Evolutionary conservation across 2,329 filamentous ascomycete species (phyloP), one percentile per base, ranked within the genome.

Genomic region (Coniochaeta hoffmannii): DNA sequence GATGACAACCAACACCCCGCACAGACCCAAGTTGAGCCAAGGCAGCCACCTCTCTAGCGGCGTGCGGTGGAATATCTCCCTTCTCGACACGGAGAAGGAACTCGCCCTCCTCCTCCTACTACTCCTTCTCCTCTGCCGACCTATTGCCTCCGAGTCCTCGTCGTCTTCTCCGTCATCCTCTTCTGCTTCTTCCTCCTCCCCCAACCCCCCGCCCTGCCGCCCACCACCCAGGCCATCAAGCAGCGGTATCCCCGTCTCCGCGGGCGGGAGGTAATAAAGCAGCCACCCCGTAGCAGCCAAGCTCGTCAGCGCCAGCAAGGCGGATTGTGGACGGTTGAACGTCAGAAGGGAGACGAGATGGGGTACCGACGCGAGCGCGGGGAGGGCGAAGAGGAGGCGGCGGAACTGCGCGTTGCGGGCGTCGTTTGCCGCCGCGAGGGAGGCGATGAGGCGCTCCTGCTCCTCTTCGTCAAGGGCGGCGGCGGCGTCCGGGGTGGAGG

Each of bases 381-480:
- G 84, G n/a, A 90, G 73, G 53, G 71, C 62, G 64, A 87, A 75
- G 61, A 90, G 84, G 61, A 77, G 57, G 57, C 74, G 71, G 54
- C 75, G 75, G 73, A 84, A 85, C 62, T 79, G 78, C 53, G 76
- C 71, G 71, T 87, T 83, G 68, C 77, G 78, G 54, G 71, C 64
- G 56, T 74, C 71, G 70, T 89, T 87, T 64, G 83, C 72, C 34
- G 68, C 64, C 34, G 76, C 67, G 31, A 89, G 80, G 44, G 66
- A 64, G 15, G 65, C 63, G 63, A 90, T 89, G 10, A 88, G 74
- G 51, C 71, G 66, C 64, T 88, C 85, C 73, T 89, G 86, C 63
- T 87, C 84, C 78, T 92, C 80, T 71, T 92, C 88, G 67, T 94
- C 90, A 58, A 94, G 75, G 55, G 84, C 81, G 61, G 85, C 79